Conservation (phyloP, 1,139 yeast species). For the Pneumocystis oryctolagi region DNA sequence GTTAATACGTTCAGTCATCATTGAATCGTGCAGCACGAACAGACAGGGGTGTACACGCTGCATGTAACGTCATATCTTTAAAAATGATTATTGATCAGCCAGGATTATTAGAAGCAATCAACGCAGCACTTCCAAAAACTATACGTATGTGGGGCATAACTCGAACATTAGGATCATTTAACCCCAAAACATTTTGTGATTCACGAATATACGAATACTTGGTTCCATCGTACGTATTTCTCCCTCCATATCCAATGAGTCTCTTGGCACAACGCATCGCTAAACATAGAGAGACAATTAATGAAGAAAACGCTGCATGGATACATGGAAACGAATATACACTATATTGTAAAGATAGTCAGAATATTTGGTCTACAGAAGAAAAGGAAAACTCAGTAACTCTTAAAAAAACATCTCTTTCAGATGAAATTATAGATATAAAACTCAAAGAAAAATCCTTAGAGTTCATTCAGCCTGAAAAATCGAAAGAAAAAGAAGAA, state of each 20-base stretch:
- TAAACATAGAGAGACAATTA: not conserved
- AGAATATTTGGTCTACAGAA: not conserved
- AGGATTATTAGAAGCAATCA: constrained; percentile 60
- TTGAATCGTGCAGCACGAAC: constrained; percentile 96
- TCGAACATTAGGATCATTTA: constrained; percentile 80
- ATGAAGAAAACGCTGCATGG: not conserved
- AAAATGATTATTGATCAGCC: constrained; percentile 80
- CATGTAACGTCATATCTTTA: constrained; percentile 82
- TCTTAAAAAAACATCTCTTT: not conserved
- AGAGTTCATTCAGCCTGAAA: not conserved
- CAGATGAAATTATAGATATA: not conserved
- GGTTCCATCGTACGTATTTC: constrained; percentile 74
- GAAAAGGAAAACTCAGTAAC: not conserved
- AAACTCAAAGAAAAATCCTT: not conserved
- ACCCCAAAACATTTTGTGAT: constrained; percentile 88
- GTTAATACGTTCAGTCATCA: constrained; percentile 32
- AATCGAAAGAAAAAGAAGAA: not conserved
- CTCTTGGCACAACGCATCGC: constrained; percentile 40
- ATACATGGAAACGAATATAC: not conserved
- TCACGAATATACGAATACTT: constrained; percentile 87
- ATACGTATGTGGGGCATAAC: constrained; percentile 88
- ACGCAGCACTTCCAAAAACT: constrained; percentile 61
- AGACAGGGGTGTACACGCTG: constrained; percentile 98
- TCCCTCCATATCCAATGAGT: constrained; percentile 76
- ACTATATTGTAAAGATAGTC: not conserved